phyloP scores from a whole-genome alignment of 1,284 basidiomycete species.

The Pulveroboletus sp. region DNA sequence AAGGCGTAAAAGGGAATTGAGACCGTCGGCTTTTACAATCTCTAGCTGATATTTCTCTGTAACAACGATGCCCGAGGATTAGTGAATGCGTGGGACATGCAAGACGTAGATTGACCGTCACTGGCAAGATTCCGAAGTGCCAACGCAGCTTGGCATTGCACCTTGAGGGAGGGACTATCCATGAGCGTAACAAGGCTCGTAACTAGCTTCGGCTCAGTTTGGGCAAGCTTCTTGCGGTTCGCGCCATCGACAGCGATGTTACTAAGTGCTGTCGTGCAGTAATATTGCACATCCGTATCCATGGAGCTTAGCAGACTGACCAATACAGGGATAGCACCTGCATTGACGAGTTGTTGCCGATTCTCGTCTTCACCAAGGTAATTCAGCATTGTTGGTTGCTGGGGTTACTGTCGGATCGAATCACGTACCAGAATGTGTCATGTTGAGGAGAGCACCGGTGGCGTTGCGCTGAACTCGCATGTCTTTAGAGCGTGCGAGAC shows the following conservation, averaged over 20 bases:
- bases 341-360: conserved; percentile 96
- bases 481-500: conserved; percentile 96
- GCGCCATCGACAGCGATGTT: conserved; percentile 96
- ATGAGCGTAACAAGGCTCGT: conserved; percentile 93
- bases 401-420: not conserved
- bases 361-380: conserved; percentile 75
- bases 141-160: conserved; percentile 97
- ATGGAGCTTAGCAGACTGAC: conserved; percentile 95
- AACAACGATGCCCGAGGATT: conserved; percentile 2
- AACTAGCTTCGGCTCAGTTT: conserved; percentile 94
- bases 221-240: conserved; percentile 95
- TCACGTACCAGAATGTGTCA: conserved; percentile 92
- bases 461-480: conserved; percentile 99
- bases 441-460: conserved; percentile 96
- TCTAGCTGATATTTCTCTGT: conserved; percentile 98
- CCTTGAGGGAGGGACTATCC: conserved; percentile 97
- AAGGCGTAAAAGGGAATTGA: conserved; percentile 90
- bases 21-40: conserved; percentile 95
- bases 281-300: conserved; percentile 99
- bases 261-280: conserved; percentile 97
- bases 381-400: conserved; percentile 11
- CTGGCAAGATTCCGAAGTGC: conserved; percentile 96
- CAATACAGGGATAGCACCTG: conserved; percentile 97
- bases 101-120: conserved; percentile 63
- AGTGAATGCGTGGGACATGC: not conserved